These are phyloP conservation scores for Dissophora ornata DNA, from an alignment of 192 early-diverging fungal genomes.

Conservation along the genomic window DNA sequence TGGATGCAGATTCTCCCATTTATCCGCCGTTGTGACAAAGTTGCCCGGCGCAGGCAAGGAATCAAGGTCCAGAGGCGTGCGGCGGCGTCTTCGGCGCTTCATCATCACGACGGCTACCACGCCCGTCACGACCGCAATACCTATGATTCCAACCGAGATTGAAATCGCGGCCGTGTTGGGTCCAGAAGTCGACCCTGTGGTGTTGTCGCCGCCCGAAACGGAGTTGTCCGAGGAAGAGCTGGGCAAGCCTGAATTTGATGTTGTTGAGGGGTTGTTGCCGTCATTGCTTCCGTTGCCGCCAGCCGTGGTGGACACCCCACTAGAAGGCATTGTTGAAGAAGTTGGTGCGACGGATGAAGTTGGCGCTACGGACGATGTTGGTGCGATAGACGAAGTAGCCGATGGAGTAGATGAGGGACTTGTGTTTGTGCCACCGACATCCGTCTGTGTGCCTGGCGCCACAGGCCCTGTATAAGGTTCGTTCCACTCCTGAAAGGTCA, in stretches of 20 bases:
- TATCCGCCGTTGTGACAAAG: conserved; percentile 11
- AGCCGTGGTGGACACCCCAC: background rate
- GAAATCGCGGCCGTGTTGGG: conserved; percentile 22
- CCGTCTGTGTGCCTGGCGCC: conserved; percentile 35
- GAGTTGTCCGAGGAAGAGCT: conserved; percentile 29
- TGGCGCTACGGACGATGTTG: background rate
- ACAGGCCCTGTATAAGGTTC: conserved; percentile 25
- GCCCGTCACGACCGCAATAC: conserved; percentile 26
- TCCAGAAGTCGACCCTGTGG: background rate
- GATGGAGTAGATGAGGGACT: too few relatives aligned
- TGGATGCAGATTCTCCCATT: background rate
- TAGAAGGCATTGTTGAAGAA: background rate
- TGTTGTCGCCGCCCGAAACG: background rate
- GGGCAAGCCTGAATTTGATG: background rate
- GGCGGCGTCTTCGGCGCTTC: conserved; percentile 46
- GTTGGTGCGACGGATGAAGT: background rate
- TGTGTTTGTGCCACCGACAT: conserved; percentile 5
- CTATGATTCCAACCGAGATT: conserved; percentile 46
- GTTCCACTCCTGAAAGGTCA: conserved; percentile 17
- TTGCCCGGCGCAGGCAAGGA: conserved; percentile 13
- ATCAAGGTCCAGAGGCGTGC: conserved; percentile 29
- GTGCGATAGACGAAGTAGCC: background rate
- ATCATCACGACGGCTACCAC: conserved; percentile 31
- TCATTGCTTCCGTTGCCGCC: conserved; percentile 1
- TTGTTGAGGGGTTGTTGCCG: conserved; percentile 1